phyloP scores from a whole-genome alignment of 2,329 filamentous ascomycete genomes.

The Podosphaera leucotricha region DNA sequence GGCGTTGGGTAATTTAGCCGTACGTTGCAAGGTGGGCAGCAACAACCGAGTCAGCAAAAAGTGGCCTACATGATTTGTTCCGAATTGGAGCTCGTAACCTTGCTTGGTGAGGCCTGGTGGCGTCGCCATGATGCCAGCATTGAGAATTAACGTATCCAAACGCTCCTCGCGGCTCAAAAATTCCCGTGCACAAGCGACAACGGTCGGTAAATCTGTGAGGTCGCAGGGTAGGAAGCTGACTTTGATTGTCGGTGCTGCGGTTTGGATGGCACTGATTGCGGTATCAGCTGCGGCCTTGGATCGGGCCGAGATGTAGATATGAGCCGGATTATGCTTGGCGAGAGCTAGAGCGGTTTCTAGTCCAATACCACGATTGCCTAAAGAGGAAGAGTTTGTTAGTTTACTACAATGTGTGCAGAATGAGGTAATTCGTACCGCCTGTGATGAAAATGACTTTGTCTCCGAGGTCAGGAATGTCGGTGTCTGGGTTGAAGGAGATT shows the following conservation, averaged over 20 bases:
- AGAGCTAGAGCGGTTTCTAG: conserved; percentile 19
- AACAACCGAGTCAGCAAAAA: conserved; percentile 20
- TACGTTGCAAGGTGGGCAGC: conserved; percentile 15
- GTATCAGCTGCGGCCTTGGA: conserved; percentile 17
- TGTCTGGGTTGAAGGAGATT: conserved; percentile 2
- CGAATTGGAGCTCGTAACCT: conserved; percentile 26
- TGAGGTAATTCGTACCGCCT: conserved; percentile 1
- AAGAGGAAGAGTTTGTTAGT: neutral
- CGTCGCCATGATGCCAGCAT: conserved; percentile 22
- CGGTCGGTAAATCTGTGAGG: conserved; percentile 21
- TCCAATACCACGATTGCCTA: conserved; percentile 24
- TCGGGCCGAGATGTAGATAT: conserved; percentile 19
- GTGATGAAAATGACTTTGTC: conserved; percentile 4
- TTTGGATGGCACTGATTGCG: conserved; percentile 4
- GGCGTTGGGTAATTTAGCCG: conserved; percentile 3
- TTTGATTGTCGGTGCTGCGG: conserved; percentile 1
- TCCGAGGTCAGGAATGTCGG: conserved; percentile 1
- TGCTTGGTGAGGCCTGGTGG: conserved; percentile 19
- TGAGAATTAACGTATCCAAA: conserved; percentile 23
- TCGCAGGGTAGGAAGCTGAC: conserved; percentile 15
- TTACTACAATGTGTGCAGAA: no score
- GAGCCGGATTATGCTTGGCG: conserved; percentile 18
- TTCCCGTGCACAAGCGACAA: conserved; percentile 19
- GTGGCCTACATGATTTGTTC: conserved; percentile 26
- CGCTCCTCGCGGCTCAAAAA: conserved; percentile 17